Base-by-base conservation (phyloP, 2,329 filamentous ascomycete genomes). In the Trichophyton benhamiae region DNA sequence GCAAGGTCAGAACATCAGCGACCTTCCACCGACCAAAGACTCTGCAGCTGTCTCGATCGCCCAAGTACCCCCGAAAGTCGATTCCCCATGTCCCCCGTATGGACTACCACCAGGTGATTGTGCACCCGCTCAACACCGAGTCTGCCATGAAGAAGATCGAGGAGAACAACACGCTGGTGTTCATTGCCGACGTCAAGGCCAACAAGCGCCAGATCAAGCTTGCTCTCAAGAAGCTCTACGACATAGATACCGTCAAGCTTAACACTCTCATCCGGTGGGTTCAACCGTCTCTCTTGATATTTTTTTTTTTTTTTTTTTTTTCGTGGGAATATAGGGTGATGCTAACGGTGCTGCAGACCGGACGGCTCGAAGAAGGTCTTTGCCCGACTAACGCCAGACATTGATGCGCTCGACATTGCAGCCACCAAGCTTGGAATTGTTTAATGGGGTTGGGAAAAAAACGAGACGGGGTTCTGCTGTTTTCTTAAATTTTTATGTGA, bases 101-200 rank as follows among this genome's bases (percentile, higher is more conserved):
- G 74, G 94, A 99, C 81, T 89, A 92, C 82, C 89, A 91, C 85
- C 96, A 95, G 87, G 84, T 97, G 78, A 88, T 99, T 78, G 83
- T 97, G 76, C 90, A 96, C 86, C 94, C 94, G 69, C 85, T 99
- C 76, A 99, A 99, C 87, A 99, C 94, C 65, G 94, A 99, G 88
- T 94, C 88, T 75, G 94, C 95, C 75, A 97, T 99, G 92, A 99
- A 99, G 90, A 96, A 96, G 88, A 96, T 99, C 72, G 94, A 99
- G 85, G 94, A 99, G 88, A 91, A 99, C 87, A 99, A 99, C 86
- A 99, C 94, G 70, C 86, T 99, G 60, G 90, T 95, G 76, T 96
- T 96, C 85, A 95, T 96, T 72, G 90, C 95, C 75, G 88, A 96
- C 71, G 82, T 92, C 79, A 95, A 95, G 87, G 87, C 92, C 79